These are phyloP conservation scores for Panellus pusillus DNA, from an alignment of 768 basidiomycete species.

Conservation along the genomic window DNA sequence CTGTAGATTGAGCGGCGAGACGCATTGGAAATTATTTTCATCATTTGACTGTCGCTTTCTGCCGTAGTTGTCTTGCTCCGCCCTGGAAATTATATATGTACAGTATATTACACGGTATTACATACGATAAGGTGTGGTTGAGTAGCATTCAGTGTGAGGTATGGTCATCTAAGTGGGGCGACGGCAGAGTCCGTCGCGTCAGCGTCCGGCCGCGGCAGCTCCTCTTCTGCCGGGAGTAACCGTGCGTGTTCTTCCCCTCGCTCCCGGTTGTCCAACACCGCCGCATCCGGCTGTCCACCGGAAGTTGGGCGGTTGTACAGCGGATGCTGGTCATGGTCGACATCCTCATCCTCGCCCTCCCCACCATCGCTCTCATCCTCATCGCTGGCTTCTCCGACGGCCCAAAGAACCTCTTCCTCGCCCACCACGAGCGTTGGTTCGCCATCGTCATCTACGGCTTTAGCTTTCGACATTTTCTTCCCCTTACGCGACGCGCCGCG, in stretches of 20 bases:
- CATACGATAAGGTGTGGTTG: no score
- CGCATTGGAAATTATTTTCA: background rate
- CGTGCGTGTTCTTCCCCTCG: slow-evolving; percentile 43
- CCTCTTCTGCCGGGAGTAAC: slow-evolving; percentile 36
- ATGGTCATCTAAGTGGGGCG: no score
- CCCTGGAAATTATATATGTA: no score
- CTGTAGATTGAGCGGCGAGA: slow-evolving; percentile 30
- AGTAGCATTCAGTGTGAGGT: background rate
- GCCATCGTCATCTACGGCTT: slow-evolving; percentile 31
- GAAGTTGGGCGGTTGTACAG: slow-evolving; percentile 28
- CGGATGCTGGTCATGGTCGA: slow-evolving; percentile 45
- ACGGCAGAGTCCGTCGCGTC: background rate
- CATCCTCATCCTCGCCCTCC: slow-evolving; percentile 43
- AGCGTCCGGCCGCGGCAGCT: background rate
- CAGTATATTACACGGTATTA: no score
- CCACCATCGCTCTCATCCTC: slow-evolving; percentile 52
- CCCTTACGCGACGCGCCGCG: slow-evolving; percentile 12
- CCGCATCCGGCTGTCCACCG: slow-evolving; percentile 14
- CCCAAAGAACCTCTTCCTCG: slow-evolving; percentile 59
- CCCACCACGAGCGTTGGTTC: slow-evolving; percentile 43
- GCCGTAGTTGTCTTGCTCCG: no score
- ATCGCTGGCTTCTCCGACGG: slow-evolving; percentile 74
- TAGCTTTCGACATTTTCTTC: slow-evolving; percentile 25
- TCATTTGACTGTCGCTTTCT: background rate
- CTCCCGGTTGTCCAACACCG: slow-evolving; percentile 11